phyloP scores from a whole-genome alignment of 495 filamentous ascomycete species.

The Xylaria nigripes region DNA sequence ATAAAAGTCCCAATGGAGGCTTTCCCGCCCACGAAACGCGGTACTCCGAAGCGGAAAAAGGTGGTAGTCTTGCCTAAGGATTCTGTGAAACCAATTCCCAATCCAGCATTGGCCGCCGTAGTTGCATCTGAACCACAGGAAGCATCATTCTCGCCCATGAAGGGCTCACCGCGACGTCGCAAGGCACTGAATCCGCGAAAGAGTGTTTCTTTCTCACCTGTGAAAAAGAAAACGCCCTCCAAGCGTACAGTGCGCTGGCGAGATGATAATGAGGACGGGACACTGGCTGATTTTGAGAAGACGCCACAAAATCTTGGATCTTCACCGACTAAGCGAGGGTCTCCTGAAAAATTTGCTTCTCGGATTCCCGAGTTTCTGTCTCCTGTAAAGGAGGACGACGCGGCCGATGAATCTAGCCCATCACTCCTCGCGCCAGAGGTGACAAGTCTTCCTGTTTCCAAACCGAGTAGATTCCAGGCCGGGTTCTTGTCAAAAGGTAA shows the following conservation, averaged over 20 bases:
- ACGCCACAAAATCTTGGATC: slow-evolving; percentile 63
- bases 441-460: slow-evolving; percentile 38
- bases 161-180: slow-evolving; percentile 75
- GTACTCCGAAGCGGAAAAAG: slow-evolving; percentile 72
- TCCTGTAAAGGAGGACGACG: slow-evolving; percentile 34
- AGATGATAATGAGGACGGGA: slow-evolving; percentile 77
- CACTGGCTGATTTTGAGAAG: slow-evolving; percentile 79
- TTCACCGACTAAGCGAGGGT: slow-evolving; percentile 36
- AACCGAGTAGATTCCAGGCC: slow-evolving; percentile 77
- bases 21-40: slow-evolving; percentile 58
- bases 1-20: slow-evolving; percentile 51
- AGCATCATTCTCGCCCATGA: slow-evolving; percentile 44
- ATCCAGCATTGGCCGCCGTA: slow-evolving; percentile 29
- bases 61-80: slow-evolving; percentile 29
- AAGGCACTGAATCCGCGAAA: slow-evolving; percentile 58
- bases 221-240: slow-evolving; percentile 61
- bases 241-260: slow-evolving; percentile 87
- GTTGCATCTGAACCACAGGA: slow-evolving; percentile 32
- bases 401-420: slow-evolving; percentile 50
- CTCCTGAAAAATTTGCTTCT: slow-evolving; percentile 27
- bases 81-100: slow-evolving; percentile 25
- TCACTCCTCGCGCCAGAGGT: slow-evolving; percentile 43
- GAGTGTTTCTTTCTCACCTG: slow-evolving; percentile 68
- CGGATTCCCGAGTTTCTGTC: slow-evolving; percentile 30
- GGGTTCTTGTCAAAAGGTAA: slow-evolving; percentile 73